Evolutionary conservation across 208 protist species (phyloP), one percentile per base, ranked within the genome.

Genomic region (Leishmania turanica): DNA sequence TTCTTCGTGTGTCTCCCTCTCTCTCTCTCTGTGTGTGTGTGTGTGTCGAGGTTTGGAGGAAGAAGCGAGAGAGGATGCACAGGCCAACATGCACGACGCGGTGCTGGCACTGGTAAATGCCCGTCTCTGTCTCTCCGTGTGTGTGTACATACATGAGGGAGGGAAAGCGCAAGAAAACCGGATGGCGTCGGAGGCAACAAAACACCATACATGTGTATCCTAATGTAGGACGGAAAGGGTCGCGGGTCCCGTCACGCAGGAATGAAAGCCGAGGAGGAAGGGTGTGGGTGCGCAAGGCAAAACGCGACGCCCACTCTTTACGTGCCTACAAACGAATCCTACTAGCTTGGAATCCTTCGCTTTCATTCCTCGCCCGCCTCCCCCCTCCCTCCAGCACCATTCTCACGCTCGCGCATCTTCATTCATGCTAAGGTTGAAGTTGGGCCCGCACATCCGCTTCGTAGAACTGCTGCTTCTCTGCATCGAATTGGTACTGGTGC

Each of bases 401-500:
- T 19, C 31, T 7, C 47, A 45, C n/a, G 34, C 72, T 42, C 19
- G 9, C 6, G 45, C 17, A 54, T 45, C 72, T 6, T 56, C 51
- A 47, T 31, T 11, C 27, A 7, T 45, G 51, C 34, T 27, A 6
- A 37, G n/a, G 8, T 45, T 40, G 34, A 62, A 21, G 8, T 27
- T 40, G 27, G 13, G 47, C 24, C 7, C 31, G 31, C 45, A 27
- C 72, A 45, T 21, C 17, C 24, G 27, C 54, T 24, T 80, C 75
- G 58, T 70, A 73, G 34, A 84, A 76, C 56, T 77, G 75, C 51
- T 77, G 49, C 21, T 70, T 27, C 31, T 80, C 37, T 1, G 81
- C 47, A 65, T 84, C 62, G 17, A 79, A 84, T 47, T 72, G 45
- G 62, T 84, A 80, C 3, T 54, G 68, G 40, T 51, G 70, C 69